Percentiles rank a stretch among this genome's conserved stretches.
Evolutionary conservation across 305 asterid genomes (phyloP).

Genomic region (Plantago rigida): DNA sequence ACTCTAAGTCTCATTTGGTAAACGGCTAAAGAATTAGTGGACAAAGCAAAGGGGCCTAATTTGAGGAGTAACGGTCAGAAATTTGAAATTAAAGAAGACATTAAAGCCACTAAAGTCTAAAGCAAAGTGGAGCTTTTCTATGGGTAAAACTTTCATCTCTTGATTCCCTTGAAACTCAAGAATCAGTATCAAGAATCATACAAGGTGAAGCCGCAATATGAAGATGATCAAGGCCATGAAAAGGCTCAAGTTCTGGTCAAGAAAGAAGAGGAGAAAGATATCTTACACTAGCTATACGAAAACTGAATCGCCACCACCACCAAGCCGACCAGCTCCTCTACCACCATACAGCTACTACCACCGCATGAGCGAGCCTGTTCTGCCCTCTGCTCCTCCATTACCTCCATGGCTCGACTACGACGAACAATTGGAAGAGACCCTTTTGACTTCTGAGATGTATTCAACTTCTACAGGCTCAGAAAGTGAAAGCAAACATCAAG

Average conservation of each 20-base stretch:
- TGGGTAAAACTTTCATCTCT: constrained; percentile 6
- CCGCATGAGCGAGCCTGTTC: constrained; percentile 31
- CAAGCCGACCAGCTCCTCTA: constrained; percentile 31
- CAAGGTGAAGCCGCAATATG: constrained; percentile 24
- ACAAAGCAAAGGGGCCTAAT: not conserved
- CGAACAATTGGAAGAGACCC: constrained; percentile 28
- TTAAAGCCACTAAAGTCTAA: not conserved
- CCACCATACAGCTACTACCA: constrained; percentile 27
- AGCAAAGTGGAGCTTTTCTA: not conserved
- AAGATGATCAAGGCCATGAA: constrained; percentile 56
- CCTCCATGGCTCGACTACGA: constrained; percentile 51
- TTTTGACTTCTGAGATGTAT: constrained; percentile 18
- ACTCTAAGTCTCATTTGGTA: not conserved
- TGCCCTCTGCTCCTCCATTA: constrained; percentile 69
- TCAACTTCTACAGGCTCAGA: constrained; percentile 17
- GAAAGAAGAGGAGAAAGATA: constrained; percentile 44
- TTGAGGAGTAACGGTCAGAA: constrained; percentile 33
- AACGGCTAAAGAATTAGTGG: not conserved
- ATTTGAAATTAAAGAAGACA: constrained; percentile 16
- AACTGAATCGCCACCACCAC: constrained; percentile 33
- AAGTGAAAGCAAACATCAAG: constrained; percentile 21
- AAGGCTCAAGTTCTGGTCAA: constrained; percentile 67
- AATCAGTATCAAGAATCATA: not conserved
- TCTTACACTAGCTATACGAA: not conserved
- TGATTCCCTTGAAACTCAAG: not conserved